Evolutionary conservation across 2,329 filamentous ascomycete genomes (phyloP).

Genomic region (Pseudogymnoascus sp.): DNA sequence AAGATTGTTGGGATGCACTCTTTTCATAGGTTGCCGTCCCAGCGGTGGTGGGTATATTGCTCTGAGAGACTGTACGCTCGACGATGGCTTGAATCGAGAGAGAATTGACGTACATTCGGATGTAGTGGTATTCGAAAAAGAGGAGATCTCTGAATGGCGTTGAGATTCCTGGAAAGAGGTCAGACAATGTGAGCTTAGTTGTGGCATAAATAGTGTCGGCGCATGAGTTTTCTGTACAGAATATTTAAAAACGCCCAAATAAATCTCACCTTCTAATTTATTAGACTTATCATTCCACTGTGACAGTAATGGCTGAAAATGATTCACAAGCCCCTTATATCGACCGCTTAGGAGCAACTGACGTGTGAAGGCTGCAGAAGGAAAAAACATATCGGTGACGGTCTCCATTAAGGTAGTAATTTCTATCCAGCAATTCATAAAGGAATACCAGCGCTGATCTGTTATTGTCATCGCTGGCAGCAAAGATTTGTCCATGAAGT

Average conservation of each 20-base stretch:
- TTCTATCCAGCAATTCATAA: conserved; percentile 46
- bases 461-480: conserved; percentile 17
- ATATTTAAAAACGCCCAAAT: neutral
- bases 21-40: conserved; percentile 26
- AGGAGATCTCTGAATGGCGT: conserved; percentile 30
- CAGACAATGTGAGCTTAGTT: neutral
- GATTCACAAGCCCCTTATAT: conserved; percentile 42
- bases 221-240: neutral
- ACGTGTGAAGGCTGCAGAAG: conserved; percentile 34
- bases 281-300: conserved; percentile 34
- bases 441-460: conserved; percentile 41
- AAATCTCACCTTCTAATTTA: conserved; percentile 12
- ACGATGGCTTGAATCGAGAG: conserved; percentile 51
- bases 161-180: neutral
- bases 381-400: conserved; percentile 47
- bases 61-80: conserved; percentile 40
- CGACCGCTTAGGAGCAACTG: conserved; percentile 39
- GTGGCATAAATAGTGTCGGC: conserved; percentile 28
- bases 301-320: conserved; percentile 36
- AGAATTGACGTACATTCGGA: conserved; percentile 37
- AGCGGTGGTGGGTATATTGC: conserved; percentile 22
- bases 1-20: neutral
- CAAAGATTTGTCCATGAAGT: conserved; percentile 33
- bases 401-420: conserved; percentile 42
- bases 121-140: conserved; percentile 44